Evolutionary conservation across 805 yeast genomes (phyloP).

Genomic region (Myxozyma neotropica): DNA sequence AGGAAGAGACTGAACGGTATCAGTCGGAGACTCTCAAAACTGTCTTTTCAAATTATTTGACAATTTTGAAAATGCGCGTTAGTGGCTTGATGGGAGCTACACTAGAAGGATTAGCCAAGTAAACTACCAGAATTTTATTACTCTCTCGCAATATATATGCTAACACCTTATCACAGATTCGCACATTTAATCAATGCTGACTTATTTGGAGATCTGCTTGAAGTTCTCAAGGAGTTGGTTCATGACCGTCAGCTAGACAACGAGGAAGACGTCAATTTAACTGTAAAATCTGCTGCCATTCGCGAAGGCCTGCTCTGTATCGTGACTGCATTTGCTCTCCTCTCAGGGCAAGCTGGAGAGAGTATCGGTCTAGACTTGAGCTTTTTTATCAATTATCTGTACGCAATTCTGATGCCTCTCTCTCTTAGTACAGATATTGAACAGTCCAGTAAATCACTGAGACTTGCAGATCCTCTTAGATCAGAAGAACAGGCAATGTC

Average conservation of each 20-base stretch:
- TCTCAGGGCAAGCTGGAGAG: conserved; percentile 70
- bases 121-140: background rate
- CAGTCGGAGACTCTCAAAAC: conserved; percentile 83
- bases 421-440: conserved; percentile 83
- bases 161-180: conserved; percentile 47
- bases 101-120: conserved; percentile 79
- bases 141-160: background rate
- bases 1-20: conserved; percentile 79
- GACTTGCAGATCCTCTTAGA: conserved; percentile 75
- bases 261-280: conserved; percentile 48
- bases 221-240: conserved; percentile 82
- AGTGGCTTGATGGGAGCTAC: conserved; percentile 78
- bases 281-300: conserved; percentile 30
- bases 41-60: conserved; percentile 73
- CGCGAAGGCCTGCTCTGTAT: conserved; percentile 80
- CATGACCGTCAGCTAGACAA: conserved; percentile 27
- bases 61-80: conserved; percentile 66
- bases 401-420: conserved; percentile 65
- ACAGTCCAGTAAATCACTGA: conserved; percentile 75
- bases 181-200: conserved; percentile 94
- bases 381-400: conserved; percentile 74
- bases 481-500: background rate
- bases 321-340: conserved; percentile 85
- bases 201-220: conserved; percentile 86
- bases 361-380: conserved; percentile 81